phyloP scores from a whole-genome alignment of 2,329 filamentous ascomycete species.

The Pseudogymnoascus sp. region DNA sequence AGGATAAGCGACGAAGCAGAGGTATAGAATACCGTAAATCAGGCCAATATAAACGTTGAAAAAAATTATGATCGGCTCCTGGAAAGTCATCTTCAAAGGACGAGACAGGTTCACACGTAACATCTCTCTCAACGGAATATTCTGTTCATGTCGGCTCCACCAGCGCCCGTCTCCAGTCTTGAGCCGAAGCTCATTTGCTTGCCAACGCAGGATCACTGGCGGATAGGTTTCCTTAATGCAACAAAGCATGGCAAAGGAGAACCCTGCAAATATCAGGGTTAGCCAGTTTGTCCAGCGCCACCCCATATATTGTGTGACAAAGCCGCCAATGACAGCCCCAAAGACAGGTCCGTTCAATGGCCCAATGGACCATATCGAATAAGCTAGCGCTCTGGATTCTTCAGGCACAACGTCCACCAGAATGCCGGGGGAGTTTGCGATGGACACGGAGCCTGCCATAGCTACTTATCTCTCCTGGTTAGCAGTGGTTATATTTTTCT shows the following conservation, averaged over 20 bases:
- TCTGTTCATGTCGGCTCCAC: conserved; percentile 69
- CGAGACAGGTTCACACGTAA: conserved; percentile 64
- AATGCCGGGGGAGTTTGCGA: conserved; percentile 75
- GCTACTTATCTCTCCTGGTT: conserved; percentile 34
- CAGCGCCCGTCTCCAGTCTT: conserved; percentile 64
- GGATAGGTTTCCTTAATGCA: conserved; percentile 69
- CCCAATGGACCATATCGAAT: conserved; percentile 76
- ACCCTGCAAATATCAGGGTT: conserved; percentile 62
- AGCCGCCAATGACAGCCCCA: conserved; percentile 72
- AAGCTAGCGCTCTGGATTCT: conserved; percentile 71
- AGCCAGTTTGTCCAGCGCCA: conserved; percentile 90
- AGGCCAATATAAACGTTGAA: conserved; percentile 65
- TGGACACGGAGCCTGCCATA: conserved; percentile 71
- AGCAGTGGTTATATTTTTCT: conserved; percentile 23
- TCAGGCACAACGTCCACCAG: conserved; percentile 78
- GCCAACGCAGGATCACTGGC: conserved; percentile 60
- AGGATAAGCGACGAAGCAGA: conserved; percentile 86
- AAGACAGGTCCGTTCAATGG: conserved; percentile 68
- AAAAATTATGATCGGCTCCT: conserved; percentile 71
- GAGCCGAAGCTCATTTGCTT: conserved; percentile 56
- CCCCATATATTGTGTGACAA: conserved; percentile 67
- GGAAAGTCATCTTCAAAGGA: conserved; percentile 61
- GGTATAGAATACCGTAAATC: conserved; percentile 78
- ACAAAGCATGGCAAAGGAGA: conserved; percentile 50
- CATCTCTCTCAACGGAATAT: background rate